These are phyloP conservation scores for Zychaea mexicana DNA, from an alignment of 371 early-diverging fungal species.

Conservation along the genomic window DNA sequence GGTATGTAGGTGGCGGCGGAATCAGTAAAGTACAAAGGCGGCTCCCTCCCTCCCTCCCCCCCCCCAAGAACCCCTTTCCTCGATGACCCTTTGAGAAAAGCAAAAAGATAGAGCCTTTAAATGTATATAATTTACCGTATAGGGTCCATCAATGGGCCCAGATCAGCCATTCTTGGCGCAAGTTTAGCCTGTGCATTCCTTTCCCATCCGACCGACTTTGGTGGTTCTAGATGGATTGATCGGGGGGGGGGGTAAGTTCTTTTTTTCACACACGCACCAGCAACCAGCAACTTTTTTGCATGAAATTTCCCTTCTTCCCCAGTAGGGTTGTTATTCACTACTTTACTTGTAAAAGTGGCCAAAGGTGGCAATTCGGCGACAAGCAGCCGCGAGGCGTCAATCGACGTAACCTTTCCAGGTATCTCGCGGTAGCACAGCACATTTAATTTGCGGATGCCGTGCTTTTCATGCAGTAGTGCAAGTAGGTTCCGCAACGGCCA, in stretches of 20 bases:
- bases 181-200: slow-evolving; percentile 79
- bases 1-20: slow-evolving; percentile 13
- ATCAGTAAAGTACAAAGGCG: background rate
- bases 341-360: background rate
- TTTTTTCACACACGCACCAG: background rate
- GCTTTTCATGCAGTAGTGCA: slow-evolving; percentile 53
- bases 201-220: slow-evolving; percentile 91
- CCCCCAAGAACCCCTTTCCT: too few relatives aligned
- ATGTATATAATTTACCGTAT: slow-evolving; percentile 33
- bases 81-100: too few relatives aligned
- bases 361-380: slow-evolving; percentile 24
- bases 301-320: too few relatives aligned
- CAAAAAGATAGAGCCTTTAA: too few relatives aligned
- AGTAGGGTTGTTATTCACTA: too few relatives aligned
- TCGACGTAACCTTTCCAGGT: slow-evolving; percentile 12
- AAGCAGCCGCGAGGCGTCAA: slow-evolving; percentile 18
- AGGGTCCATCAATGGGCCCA: slow-evolving; percentile 88
- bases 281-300: background rate
- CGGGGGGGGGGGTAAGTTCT: background rate
- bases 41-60: too few relatives aligned
- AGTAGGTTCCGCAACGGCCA: slow-evolving; percentile 93
- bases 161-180: slow-evolving; percentile 82
- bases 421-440: slow-evolving; percentile 79
- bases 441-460: slow-evolving; percentile 38
- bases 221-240: slow-evolving; percentile 18